phyloP scores from a whole-genome alignment of 192 early-diverging fungal genomes.

The Umbelopsis isabellina region DNA sequence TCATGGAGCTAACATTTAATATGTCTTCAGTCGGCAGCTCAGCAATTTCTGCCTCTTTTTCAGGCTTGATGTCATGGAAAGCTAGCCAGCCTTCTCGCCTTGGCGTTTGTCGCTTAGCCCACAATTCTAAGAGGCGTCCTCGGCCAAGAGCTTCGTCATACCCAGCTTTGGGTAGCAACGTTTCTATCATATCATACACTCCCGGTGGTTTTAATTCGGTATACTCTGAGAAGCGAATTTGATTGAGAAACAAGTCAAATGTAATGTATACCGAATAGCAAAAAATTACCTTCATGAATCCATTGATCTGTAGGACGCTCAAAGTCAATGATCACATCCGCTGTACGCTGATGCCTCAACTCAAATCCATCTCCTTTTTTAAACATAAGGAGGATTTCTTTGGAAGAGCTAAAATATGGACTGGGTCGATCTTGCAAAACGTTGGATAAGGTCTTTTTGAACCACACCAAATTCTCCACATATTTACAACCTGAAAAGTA shows the following conservation, averaged over 20 bases:
- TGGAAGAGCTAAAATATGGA: slow-evolving; percentile 55
- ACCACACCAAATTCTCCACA: slow-evolving; percentile 66
- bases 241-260: background rate
- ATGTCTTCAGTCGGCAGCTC: background rate
- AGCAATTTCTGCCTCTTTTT: background rate
- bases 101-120: slow-evolving; percentile 30
- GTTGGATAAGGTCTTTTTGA: slow-evolving; percentile 56
- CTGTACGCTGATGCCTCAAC: slow-evolving; percentile 59
- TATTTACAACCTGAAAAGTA: slow-evolving; percentile 51
- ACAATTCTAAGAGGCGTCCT: slow-evolving; percentile 54
- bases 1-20: background rate
- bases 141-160: slow-evolving; percentile 42
- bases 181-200: slow-evolving; percentile 63
- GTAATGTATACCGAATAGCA: background rate
- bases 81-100: slow-evolving; percentile 37
- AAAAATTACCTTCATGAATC: slow-evolving; percentile 45
- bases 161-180: slow-evolving; percentile 51
- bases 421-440: slow-evolving; percentile 42
- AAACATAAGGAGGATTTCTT: slow-evolving; percentile 62
- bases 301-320: slow-evolving; percentile 48
- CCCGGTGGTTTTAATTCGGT: slow-evolving; percentile 55
- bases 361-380: slow-evolving; percentile 65
- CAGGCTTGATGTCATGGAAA: slow-evolving; percentile 25
- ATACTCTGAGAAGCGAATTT: slow-evolving; percentile 29
- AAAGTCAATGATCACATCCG: slow-evolving; percentile 67